Conservation (phyloP, 441 rosid species). For the Pelargonium citronellum region DNA sequence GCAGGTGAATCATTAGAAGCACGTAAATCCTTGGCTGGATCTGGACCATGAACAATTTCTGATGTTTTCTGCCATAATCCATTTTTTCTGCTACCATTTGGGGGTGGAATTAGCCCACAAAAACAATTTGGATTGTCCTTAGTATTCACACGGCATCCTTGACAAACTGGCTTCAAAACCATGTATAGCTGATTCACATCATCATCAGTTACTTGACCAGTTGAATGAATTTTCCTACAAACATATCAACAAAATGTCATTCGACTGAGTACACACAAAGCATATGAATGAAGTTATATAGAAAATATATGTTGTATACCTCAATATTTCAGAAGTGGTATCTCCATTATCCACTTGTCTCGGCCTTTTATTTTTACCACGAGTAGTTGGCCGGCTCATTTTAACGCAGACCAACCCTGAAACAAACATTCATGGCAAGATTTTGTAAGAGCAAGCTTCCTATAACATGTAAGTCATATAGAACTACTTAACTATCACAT, state of each 20-base stretch:
- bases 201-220: slow-evolving; percentile 51
- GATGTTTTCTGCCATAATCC: slow-evolving; percentile 93
- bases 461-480: neutral
- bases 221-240: slow-evolving; percentile 69
- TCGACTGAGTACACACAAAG: neutral
- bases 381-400: slow-evolving; percentile 82
- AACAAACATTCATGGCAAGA: slow-evolving; percentile 1
- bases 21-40: slow-evolving; percentile 61
- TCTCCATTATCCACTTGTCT: slow-evolving; percentile 46
- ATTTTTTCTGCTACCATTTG: slow-evolving; percentile 72
- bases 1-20: slow-evolving; percentile 66
- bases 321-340: slow-evolving; percentile 54
- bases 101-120: slow-evolving; percentile 78
- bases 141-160: slow-evolving; percentile 85
- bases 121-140: slow-evolving; percentile 94
- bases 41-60: slow-evolving; percentile 70
- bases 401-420: slow-evolving; percentile 28
- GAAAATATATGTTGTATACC: slow-evolving; percentile 36
- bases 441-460: neutral
- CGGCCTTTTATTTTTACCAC: slow-evolving; percentile 73
- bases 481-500: neutral
- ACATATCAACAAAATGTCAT: slow-evolving; percentile 19
- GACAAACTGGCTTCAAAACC: slow-evolving; percentile 73
- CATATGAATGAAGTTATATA: neutral
- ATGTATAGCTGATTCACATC: slow-evolving; percentile 68